Evolutionary conservation across 495 filamentous ascomycete genomes (phyloP), one percentile per base, ranked within the genome.

Genomic region (Barbatosphaeria neglecta): DNA sequence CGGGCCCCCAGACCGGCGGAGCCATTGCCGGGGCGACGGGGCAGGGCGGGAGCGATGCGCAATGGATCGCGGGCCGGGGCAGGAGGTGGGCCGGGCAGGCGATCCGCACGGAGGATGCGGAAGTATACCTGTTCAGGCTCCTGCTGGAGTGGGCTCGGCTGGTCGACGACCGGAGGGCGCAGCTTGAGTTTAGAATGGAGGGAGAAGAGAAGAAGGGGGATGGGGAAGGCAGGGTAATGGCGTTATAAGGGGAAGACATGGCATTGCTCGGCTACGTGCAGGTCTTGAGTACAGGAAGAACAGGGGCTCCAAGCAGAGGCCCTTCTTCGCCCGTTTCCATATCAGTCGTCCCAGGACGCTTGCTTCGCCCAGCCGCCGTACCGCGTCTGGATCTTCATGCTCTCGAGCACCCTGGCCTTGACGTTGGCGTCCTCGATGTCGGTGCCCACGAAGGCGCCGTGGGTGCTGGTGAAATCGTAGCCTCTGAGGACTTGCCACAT

Each of bases 51-150:
- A 62, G 61, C 6, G 71, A 77, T 40, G 71, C 53, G 7, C 58
- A 62, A 49, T 70, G 60, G 71, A 87, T 93, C 50, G 82, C 83
- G 13, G 74, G 82, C 41, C 58, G 79, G 52, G 84, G 85, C 3
- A 64, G 68, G 28, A 67, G 73, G 46, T 89, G 84, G 84, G 76
- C 78, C 1, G 62, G 63, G 2, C 74, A 68, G 48, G 84, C 80
- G 8, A 48, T 92, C 28, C 69, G 86, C 55, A 81, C 75, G 50
- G 83, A 89, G 64, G 87, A 93, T 58, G 87, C 84, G 81, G 80
- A 87, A 61, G 74, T 90, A 22, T 93, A 90, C 56, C 70, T 90
- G 56, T 90, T 88, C 60, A 64, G 87, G 39, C 56, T 93, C 48
- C 57, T 90, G 47, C 59, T 90, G 35, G 87, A 90, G 64, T 90